A percentile compares a stretch with the other conserved stretches of the same genome.
These are phyloP conservation scores for Coemansia sp. DNA, from an alignment of 192 early-diverging fungal species.

Conservation along the genomic window DNA sequence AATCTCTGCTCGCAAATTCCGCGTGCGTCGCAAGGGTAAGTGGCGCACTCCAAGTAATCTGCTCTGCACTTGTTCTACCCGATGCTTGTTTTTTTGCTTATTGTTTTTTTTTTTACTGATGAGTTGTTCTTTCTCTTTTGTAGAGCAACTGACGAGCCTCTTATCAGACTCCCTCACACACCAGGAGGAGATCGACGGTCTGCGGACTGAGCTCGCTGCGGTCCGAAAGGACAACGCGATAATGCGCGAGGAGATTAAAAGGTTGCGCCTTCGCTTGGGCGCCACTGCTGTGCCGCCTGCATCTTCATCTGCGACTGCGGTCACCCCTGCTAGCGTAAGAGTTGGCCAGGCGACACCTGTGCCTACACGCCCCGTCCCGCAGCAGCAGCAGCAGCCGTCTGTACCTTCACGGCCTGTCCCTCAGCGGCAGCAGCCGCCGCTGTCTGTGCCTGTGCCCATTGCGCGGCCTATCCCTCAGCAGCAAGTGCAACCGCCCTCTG, in stretches of 20 bases:
- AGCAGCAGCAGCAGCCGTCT: not conserved
- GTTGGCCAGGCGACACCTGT: not conserved
- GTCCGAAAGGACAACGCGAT: slow-evolving; percentile 40
- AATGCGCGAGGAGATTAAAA: slow-evolving; percentile 47
- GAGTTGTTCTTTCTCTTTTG: slow-evolving; percentile 14
- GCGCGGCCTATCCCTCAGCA: too few relatives aligned
- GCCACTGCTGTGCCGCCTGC: slow-evolving; percentile 1
- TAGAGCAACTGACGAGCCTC: slow-evolving; percentile 66
- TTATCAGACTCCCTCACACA: slow-evolving; percentile 63
- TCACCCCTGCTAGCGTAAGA: not conserved
- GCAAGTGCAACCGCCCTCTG: too few relatives aligned
- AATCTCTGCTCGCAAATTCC: slow-evolving; percentile 84
- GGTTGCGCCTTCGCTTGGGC: slow-evolving; percentile 29
- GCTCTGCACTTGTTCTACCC: not conserved
- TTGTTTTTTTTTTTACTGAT: slow-evolving; percentile 12
- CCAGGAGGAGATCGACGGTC: slow-evolving; percentile 58
- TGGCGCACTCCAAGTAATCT: not conserved
- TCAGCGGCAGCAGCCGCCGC: too few relatives aligned
- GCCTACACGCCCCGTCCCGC: not conserved
- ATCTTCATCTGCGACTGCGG: not conserved
- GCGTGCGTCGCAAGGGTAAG: slow-evolving; percentile 79
- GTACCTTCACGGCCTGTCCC: not conserved
- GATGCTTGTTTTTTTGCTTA: slow-evolving; percentile 3
- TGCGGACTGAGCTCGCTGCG: slow-evolving; percentile 51
- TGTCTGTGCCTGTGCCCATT: too few relatives aligned